Evolutionary conservation across 1,284 basidiomycete species (phyloP), one percentile per base, ranked within the genome.

Genomic region (Boletus hoseneyae): DNA sequence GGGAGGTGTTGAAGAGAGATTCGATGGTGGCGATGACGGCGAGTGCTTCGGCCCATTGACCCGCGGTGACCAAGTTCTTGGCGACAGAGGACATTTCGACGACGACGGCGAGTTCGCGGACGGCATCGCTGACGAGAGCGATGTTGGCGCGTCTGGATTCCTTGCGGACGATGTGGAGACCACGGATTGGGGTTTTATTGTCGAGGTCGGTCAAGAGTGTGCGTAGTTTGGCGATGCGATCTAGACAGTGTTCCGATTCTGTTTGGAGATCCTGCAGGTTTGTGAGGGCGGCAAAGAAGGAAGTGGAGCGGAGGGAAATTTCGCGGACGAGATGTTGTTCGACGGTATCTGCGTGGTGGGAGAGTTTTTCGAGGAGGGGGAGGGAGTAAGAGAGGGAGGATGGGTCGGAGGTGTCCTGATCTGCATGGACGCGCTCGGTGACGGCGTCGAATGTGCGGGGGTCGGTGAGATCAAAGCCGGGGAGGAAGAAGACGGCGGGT

Each of bases 241-340:
- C 70, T 5, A 98, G 74, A 61, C 94, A 96, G 27, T 85, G 82
- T 32, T 86, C 79, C 0, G 93, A 94, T 65, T 97, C 93, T 6
- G 88, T 83, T 61, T 93, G 90, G 6, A 99, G 80, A 56, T 93
- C 88, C 63, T 97, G 91, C 11, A 99, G 76, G 66, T 98, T 98
- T 9, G 92, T 84, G 19, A 99, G 80, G 1, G 96, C 97, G 1
- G 94, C 90, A 64, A 99, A 99, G 79, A 99, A 99, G 3, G 93
- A 93, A 0, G 90, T 83, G 0, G 93, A 93, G 5, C 95, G 87
- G 10, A 88, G 73, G 7, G 90, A 89, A 48, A 99, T 97, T 70
- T 98, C 96, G 58, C 86, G 85, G 13, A 97, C 83, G 47, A 99
- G 87, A 65, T 99, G 95, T 56, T 94, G 86, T 64, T 99, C 96